phyloP scores from a whole-genome alignment of 306 rosid genomes.

The Datisca glomerata region DNA sequence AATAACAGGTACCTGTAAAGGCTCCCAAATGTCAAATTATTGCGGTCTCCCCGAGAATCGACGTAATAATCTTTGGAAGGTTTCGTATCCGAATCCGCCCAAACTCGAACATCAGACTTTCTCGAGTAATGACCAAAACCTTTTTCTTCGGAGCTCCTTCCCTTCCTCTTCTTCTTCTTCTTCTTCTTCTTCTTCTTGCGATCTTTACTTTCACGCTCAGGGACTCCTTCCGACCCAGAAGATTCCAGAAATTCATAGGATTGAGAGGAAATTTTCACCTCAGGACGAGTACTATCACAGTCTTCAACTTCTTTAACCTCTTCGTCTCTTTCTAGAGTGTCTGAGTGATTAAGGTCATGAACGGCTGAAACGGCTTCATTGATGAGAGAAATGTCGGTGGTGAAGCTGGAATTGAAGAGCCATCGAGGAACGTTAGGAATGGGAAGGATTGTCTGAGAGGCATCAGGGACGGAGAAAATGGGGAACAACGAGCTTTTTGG shows the following conservation, averaged over 20 bases:
- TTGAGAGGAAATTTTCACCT: conserved; percentile 13
- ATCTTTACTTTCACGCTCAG: conserved; percentile 12
- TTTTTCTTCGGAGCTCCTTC: conserved; percentile 27
- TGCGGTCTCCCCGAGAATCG: conserved; percentile 71
- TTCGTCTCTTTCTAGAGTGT: not conserved
- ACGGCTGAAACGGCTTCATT: conserved; percentile 22
- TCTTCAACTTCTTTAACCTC: conserved; percentile 19
- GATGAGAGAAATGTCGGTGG: conserved; percentile 43
- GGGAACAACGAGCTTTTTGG: conserved; percentile 47
- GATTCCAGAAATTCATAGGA: conserved; percentile 65
- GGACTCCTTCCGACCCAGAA: conserved; percentile 38
- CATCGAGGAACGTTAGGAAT: conserved; percentile 31
- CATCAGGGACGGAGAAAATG: conserved; percentile 18
- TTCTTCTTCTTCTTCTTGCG: conserved; percentile 18
- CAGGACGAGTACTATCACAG: conserved; percentile 4
- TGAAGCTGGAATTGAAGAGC: conserved; percentile 85
- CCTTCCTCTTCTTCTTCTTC: conserved; percentile 36
- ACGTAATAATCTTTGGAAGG: conserved; percentile 59
- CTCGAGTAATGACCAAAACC: too few relatives aligned
- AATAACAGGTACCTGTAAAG: conserved; percentile 47
- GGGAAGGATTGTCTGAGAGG: conserved; percentile 9
- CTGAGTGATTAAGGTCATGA: conserved; percentile 18
- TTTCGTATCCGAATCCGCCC: conserved; percentile 52
- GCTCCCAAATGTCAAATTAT: conserved; percentile 63
- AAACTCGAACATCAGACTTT: conserved; percentile 58